Evolutionary conservation across 768 basidiomycete genomes (phyloP), one percentile per base, ranked within the genome.

Genomic region (Amanita jacksonii): DNA sequence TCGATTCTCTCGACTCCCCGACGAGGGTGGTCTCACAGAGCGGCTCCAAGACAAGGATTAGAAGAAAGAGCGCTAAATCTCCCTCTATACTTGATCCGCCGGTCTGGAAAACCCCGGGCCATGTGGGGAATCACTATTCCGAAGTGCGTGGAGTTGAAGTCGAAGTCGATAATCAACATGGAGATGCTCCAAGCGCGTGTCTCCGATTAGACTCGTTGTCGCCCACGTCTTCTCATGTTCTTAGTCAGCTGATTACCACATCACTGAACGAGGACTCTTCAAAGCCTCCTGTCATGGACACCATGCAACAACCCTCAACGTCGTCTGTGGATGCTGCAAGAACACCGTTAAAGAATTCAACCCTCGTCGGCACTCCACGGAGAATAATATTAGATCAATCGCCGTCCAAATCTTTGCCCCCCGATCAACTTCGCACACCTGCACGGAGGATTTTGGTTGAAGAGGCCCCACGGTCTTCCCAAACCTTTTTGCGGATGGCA

Each of bases 381-480:
- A 45, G 22, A 56, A 60, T 22, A 42, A 54, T n/a, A 55, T 54
- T 18, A 50, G 60, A 1, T 32, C 49, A 52, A 20, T 61, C 65
- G 13, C 62, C 64, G n/a, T 56, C 50, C 54, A 69, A 60, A 50
- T 59, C 53, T 37, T 52, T 61, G 45, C 61, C 56, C 41, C 44
- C 52, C 34, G 69, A 76, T 31, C 55, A 63, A 8, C 51, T 55
- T 39, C 71, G 71, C 33, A 79, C 81, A 3, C 83, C 83, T 31
- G 81, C 83, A 2, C 73, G 76, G 37, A 70, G 83, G 46, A 72
- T 85, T 38, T 73, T 74, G 12, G 67, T 83, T 5, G 60, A 68
- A 30, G 60, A 76, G 49, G 76, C 72, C 2, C 60, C 77, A 46
- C 60, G 63, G 6, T 65, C 77, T 0, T 64, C 72, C 2, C 62